Conservation (phyloP, 139 green algal genomes). For the Chlamydomonas schloesseri region DNA sequence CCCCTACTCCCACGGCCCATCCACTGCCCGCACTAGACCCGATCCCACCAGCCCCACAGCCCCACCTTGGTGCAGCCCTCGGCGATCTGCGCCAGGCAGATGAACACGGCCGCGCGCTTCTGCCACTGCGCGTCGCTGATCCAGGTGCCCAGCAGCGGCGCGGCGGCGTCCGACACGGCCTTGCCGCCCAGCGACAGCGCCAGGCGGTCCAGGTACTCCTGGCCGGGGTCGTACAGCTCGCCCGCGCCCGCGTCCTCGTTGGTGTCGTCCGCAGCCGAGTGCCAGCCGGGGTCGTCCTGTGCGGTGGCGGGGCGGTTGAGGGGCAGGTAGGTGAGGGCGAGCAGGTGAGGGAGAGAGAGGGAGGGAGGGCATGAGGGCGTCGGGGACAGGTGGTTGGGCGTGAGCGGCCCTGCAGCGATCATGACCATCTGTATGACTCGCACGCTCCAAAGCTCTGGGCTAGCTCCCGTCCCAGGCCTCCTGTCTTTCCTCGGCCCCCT, state of each 20-base stretch:
- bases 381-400: too few relatives aligned
- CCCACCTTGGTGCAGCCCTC: constrained; percentile 94
- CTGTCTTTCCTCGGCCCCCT: too few relatives aligned
- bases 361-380: not conserved
- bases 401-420: not conserved
- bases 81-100: constrained; percentile 95
- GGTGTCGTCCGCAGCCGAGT: constrained; percentile 62
- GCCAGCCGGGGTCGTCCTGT: constrained; percentile 90
- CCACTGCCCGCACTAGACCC: too few relatives aligned
- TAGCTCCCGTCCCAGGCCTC: too few relatives aligned
- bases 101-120: constrained; percentile 93
- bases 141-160: constrained; percentile 80
- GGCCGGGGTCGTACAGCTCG: constrained; percentile 84
- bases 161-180: constrained; percentile 79
- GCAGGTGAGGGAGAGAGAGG: not conserved
- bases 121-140: constrained; percentile 88
- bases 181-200: constrained; percentile 93
- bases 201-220: constrained; percentile 95
- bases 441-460: too few relatives aligned
- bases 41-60: not conserved
- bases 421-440: too few relatives aligned
- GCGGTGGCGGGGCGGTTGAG: not conserved
- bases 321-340: too few relatives aligned
- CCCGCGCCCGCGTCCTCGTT: constrained; percentile 82
- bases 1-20: not conserved